Evolutionary conservation across 306 rosid species (phyloP).

Genomic region (cucumber (Cucumis sativus)): Cucumber_9930_V3 NC_026655.2:13242001-13242500

Average conservation of each 20-base stretch:
- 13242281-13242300: slow-evolving; percentile 22
- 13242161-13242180: too few relatives aligned
- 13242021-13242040: too few relatives aligned
- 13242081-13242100: too few relatives aligned
- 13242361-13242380: background rate
- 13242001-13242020: too few relatives aligned
- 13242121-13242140: too few relatives aligned
- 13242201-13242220: too few relatives aligned
- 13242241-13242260: slow-evolving; percentile 32
- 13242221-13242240: background rate
- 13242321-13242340: slow-evolving; percentile 22
- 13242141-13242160: too few relatives aligned
- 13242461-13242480: slow-evolving; percentile 35
- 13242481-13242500: slow-evolving; percentile 28
- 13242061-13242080: too few relatives aligned
- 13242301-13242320: slow-evolving; percentile 18
- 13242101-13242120: too few relatives aligned
- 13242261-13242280: slow-evolving; percentile 19
- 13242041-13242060: too few relatives aligned
- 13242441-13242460: slow-evolving; percentile 21
- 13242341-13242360: slow-evolving; percentile 18
- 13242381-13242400: slow-evolving; percentile 18
- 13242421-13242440: slow-evolving; percentile 18
- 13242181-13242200: background rate
- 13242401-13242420: slow-evolving; percentile 34